Base-by-base conservation (phyloP, 306 rosid genomes). In the Sesbania bispinosa region DNA sequence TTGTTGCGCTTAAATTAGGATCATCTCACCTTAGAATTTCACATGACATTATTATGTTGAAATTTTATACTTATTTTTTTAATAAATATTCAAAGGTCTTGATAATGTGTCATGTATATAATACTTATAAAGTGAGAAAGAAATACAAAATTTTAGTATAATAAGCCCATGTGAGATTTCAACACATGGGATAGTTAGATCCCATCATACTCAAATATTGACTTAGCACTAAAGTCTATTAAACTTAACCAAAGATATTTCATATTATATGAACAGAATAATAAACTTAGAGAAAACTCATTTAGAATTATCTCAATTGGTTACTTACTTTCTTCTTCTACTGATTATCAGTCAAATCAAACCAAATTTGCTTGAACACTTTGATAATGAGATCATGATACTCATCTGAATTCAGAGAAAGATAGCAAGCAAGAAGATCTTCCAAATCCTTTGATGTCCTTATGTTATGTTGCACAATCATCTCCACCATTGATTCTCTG, bases 281-380 rank as follows among this genome's bases (percentile, higher is more conserved):
- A 47, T 36, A 65, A 36, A 64, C 26, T 62, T 7, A n/a, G 2
- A 15, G 61, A 35, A 15, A 54, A 62, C 13, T 48, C 20, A 32
- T 60, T 32, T 8, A 59, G 19, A 59, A 47, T 66, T 21, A 5
- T 29, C 24, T 24, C n/a, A n/a, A n/a, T n/a, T 10, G 19, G 19
- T 59, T 58, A 76, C 71, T n/a, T n/a, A n/a, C n/a, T n/a, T n/a
- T 75, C 32, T 63, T 65, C 57, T 74, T 78, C 77, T 59, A 78
- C 57, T 45, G 7, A 20, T 59, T 79, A 76, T 90, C 79, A 38
- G 87, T 84, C 32, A 94, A 85, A 83, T 94, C 96, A 72, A 89
- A 87, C 98, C 98, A 94, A 41, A 94, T 87, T 90, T 94, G 97
- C 84, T 90, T 94, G 85, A 94, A 94, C 61, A 94, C 97, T 45